phyloP scores from a whole-genome alignment of 331 rosid species.

The Acacia pycnantha region DNA sequence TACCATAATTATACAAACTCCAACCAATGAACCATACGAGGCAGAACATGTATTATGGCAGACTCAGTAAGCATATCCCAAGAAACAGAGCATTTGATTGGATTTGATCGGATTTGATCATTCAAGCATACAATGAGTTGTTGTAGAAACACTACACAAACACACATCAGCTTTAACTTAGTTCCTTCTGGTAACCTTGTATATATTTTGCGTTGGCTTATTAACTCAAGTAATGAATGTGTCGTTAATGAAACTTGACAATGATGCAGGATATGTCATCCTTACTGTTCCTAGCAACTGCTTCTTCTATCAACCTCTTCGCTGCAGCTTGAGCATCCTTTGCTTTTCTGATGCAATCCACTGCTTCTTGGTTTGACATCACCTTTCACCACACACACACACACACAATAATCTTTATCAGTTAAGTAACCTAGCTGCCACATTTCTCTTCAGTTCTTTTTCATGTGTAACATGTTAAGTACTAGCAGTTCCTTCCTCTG shows the following conservation, averaged over 20 bases:
- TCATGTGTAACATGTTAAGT: too few species aligned
- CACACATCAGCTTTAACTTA: not conserved
- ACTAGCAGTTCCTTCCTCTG: not conserved
- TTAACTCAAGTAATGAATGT: not conserved
- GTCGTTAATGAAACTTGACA: constrained; percentile 51
- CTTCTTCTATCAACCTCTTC: constrained; percentile 52
- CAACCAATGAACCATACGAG: not conserved
- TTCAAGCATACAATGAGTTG: constrained; percentile 18
- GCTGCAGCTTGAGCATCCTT: constrained; percentile 64
- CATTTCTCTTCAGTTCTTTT: too few species aligned
- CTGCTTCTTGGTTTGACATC: constrained; percentile 63
- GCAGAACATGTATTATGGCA: not conserved
- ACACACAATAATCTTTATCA: not conserved
- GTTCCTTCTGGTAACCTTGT: not conserved
- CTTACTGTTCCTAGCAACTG: constrained; percentile 52
- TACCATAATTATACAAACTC: not conserved
- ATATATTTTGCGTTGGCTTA: not conserved
- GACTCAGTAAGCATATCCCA: not conserved
- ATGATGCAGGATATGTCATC: constrained; percentile 75
- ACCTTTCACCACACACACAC: constrained; percentile 36
- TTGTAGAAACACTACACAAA: not conserved
- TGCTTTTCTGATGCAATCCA: constrained; percentile 44
- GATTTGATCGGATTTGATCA: constrained; percentile 2
- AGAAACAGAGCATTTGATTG: not conserved
- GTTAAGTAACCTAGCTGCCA: not conserved